Percentiles rank a stretch among this genome's conserved stretches.
Evolutionary conservation across 371 early-diverging fungal species (phyloP).

Genomic region (Gilbertella persicaria): DNA sequence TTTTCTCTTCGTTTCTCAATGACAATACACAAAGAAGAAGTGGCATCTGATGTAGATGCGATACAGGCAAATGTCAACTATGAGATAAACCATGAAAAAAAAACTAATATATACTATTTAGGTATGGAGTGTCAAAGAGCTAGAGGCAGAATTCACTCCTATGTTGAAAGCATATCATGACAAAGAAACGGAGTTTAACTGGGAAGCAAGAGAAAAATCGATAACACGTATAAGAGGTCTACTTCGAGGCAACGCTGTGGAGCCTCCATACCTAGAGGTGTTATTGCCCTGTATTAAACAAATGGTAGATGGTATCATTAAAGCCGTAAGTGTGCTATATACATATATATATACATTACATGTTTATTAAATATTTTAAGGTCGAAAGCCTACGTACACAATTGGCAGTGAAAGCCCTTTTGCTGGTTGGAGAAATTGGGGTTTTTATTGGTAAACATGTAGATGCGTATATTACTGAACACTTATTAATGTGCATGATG

Average conservation of each 20-base stretch:
- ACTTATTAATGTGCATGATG: conserved; percentile 39
- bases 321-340: conserved; percentile 32
- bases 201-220: conserved; percentile 36
- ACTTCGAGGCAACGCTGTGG: conserved; percentile 43
- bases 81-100: not conserved
- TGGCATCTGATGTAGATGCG: conserved; percentile 24
- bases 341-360: not conserved
- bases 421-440: conserved; percentile 42
- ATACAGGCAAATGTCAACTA: conserved; percentile 17
- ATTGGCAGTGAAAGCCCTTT: conserved; percentile 41
- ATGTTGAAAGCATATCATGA: conserved; percentile 27
- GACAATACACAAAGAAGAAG: conserved; percentile 25
- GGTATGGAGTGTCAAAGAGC: conserved; percentile 30
- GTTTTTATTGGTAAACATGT: conserved; percentile 34
- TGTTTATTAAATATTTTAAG: conserved; percentile 11
- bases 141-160: conserved; percentile 23
- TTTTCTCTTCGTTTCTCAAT: conserved; percentile 8
- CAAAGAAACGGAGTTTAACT: conserved; percentile 40
- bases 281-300: conserved; percentile 33
- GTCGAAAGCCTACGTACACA: conserved; percentile 51
- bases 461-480: conserved; percentile 44
- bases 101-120: conserved; percentile 7
- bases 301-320: conserved; percentile 50
- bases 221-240: conserved; percentile 28
- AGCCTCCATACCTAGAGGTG: conserved; percentile 38